Percentiles rank a stretch among this genome's conserved stretches.
Conservation (phyloP, 176 grass and related monocot genomes). For the Hordeum vulgare region MorexV3_pseudomolecules_assembly NC_058520.1:26339550-26340049, state of each 20-base stretch:
- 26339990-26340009: slow-evolving; percentile 15
- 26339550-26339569: not conserved
- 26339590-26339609: not conserved
- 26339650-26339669: not conserved
- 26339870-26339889: not conserved
- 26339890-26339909: not conserved
- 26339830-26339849: not conserved
- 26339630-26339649: not conserved
- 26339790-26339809: not conserved
- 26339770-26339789: not conserved
- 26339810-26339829: not conserved
- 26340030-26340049: not conserved
- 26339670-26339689: not conserved
- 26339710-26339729: not conserved
- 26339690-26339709: not conserved
- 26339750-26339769: not conserved
- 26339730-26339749: not conserved
- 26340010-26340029: slow-evolving; percentile 5
- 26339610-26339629: not conserved
- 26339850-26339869: not conserved
- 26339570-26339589: not conserved
- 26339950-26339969: not conserved
- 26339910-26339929: slow-evolving; percentile 22
- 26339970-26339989: not conserved
- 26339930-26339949: not conserved